A percentile compares a stretch with the other conserved stretches of the same genome.
Evolutionary conservation across 1,139 yeast genomes (phyloP).

Genomic region (Yamadazyma jaroonii): DNA sequence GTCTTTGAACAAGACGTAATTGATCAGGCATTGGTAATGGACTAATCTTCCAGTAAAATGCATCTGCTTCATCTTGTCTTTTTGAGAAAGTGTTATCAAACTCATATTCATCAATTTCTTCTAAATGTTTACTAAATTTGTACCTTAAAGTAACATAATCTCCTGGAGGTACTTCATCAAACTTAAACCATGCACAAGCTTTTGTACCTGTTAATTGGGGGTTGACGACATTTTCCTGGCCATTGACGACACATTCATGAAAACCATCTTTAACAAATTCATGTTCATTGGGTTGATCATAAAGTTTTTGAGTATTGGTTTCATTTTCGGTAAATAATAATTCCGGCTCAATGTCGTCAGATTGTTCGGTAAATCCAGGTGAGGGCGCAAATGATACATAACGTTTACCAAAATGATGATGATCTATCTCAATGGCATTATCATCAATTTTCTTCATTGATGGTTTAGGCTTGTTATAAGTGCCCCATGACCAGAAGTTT

Average conservation of each 20-base stretch:
- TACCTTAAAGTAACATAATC: constrained; percentile 88
- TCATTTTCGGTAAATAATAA: constrained; percentile 87
- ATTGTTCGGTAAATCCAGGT: constrained; percentile 64
- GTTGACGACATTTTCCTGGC: constrained; percentile 58
- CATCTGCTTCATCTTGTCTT: constrained; percentile 89
- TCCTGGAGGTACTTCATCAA: constrained; percentile 81
- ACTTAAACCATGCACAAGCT: constrained; percentile 70
- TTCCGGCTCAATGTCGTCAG: constrained; percentile 70
- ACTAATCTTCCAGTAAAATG: constrained; percentile 85
- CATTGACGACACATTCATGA: constrained; percentile 77
- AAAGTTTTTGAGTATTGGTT: constrained; percentile 70
- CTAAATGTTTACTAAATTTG: constrained; percentile 51
- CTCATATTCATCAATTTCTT: constrained; percentile 71
- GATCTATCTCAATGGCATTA: constrained; percentile 56
- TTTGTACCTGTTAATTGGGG: constrained; percentile 68
- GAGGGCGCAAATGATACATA: constrained; percentile 80
- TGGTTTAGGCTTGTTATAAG: constrained; percentile 57
- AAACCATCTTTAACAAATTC: constrained; percentile 84
- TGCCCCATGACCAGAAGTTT: constrained; percentile 94
- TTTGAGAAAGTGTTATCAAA: constrained; percentile 72
- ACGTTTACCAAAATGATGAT: constrained; percentile 71
- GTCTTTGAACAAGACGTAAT: constrained; percentile 83
- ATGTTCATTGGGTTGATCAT: constrained; percentile 54
- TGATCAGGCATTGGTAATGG: constrained; percentile 86
- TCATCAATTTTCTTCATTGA: constrained; percentile 42